A percentile compares a stretch with the other conserved stretches of the same genome.
These are phyloP conservation scores for Neonothopanus nambi DNA, from an alignment of 1,284 basidiomycete species.

Conservation along the genomic window DNA sequence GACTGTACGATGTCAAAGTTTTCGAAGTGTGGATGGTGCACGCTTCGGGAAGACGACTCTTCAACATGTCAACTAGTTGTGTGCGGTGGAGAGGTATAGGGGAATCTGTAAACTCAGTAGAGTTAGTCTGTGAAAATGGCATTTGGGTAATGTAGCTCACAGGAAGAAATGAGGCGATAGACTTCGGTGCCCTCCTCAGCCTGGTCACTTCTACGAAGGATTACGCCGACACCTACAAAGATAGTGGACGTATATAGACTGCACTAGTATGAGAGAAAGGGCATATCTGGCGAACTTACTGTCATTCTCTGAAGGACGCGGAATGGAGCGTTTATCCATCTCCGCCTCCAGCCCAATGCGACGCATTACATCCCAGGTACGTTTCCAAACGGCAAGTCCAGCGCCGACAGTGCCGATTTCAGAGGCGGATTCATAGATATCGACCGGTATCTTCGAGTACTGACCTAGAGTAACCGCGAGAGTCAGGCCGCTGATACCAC, in stretches of 20 bases:
- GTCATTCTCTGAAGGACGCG: not conserved
- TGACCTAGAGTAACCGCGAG: too few species aligned
- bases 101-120: not conserved
- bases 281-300: not conserved
- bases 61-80: slow-evolving; percentile 30
- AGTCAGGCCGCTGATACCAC: slow-evolving; percentile 40
- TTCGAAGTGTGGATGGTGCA: slow-evolving; percentile 39
- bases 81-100: slow-evolving; percentile 16
- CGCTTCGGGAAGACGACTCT: slow-evolving; percentile 43
- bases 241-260: too few species aligned
- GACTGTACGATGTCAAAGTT: slow-evolving; percentile 30
- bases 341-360: slow-evolving; percentile 29
- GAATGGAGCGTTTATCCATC: slow-evolving; percentile 3
- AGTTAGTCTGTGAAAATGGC: not conserved
- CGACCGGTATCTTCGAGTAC: too few species aligned
- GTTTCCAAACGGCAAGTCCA: slow-evolving; percentile 38
- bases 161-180: not conserved
- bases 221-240: not conserved
- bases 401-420: too few species aligned
- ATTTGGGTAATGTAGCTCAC: slow-evolving; percentile 12
- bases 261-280: not conserved
- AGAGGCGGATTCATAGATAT: too few species aligned
- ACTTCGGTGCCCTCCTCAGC: not conserved
- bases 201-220: slow-evolving; percentile 5
- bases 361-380: slow-evolving; percentile 32